Conservation (phyloP, 2,329 filamentous ascomycete genomes). For the Exserohilum rostratum region DNA sequence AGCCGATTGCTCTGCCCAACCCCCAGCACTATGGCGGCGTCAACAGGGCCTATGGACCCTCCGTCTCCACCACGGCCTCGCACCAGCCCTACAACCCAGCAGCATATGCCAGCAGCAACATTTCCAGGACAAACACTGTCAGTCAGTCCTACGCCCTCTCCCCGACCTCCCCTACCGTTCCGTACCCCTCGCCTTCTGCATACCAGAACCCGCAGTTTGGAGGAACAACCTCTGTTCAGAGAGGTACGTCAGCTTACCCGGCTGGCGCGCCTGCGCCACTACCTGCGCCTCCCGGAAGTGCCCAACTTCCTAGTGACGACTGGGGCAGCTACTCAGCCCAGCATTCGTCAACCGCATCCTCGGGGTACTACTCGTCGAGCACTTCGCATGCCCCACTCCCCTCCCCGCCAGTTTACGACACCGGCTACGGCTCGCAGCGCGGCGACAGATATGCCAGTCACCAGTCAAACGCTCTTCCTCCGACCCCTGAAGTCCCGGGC, state of each 20-base stretch:
- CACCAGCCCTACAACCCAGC: conserved; percentile 55
- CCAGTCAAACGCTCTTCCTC: conserved; percentile 50
- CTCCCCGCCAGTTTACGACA: conserved; percentile 41
- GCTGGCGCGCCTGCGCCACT: conserved; percentile 46
- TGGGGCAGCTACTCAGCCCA: conserved; percentile 44
- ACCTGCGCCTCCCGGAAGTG: conserved; percentile 43
- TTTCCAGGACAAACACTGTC: conserved; percentile 39
- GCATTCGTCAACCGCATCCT: conserved; percentile 35
- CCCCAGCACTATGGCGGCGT: conserved; percentile 65
- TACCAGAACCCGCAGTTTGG: conserved; percentile 44
- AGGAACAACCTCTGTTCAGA: conserved; percentile 39
- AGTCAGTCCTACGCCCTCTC: conserved; percentile 48
- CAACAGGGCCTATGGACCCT: conserved; percentile 43
- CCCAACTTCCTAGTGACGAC: conserved; percentile 40
- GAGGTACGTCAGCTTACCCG: conserved; percentile 41
- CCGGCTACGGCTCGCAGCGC: conserved; percentile 36
- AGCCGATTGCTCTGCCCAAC: conserved; percentile 56
- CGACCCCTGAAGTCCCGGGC: conserved; percentile 59
- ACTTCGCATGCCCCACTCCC: conserved; percentile 43
- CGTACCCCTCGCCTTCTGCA: conserved; percentile 38
- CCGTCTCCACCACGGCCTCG: conserved; percentile 20
- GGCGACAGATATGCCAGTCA: conserved; percentile 40
- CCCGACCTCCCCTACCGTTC: conserved; percentile 39
- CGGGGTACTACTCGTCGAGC: conserved; percentile 39
- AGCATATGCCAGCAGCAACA: conserved; percentile 48